Evolutionary conservation across 495 filamentous ascomycete species (phyloP), one percentile per base, ranked within the genome.

Genomic region (Lasiosphaeria miniovina): DNA sequence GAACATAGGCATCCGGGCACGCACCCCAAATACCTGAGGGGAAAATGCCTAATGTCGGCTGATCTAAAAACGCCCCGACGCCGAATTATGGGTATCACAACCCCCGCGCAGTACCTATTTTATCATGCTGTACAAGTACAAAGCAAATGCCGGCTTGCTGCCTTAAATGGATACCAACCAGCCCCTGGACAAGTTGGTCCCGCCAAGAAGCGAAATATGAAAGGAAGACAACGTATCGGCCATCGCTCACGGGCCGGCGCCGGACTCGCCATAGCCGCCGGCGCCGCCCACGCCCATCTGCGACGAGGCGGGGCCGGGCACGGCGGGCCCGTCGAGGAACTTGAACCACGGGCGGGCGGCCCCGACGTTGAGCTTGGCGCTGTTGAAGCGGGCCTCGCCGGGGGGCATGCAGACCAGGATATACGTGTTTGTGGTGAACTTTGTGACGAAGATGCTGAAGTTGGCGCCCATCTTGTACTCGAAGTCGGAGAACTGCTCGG

Each of bases 351-450:
- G 83, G 38, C 90, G 77, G 4, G 92, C 95, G 43, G 94, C 84
- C 68, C 88, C 85, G 62, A 93, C 91, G 67, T 98, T 98, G 65
- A 96, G 73, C 70, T 91, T 83, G 17, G 93, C 92, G 58, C 87
- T 88, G 61, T 96, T 96, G 69, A 93, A 93, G 38, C 90, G 83
- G 6, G 88, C 87, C 66, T 95, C 93, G 11, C 90, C 90, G 0
- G 91, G 91, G 0, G 93, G 92, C 63, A 96, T 84, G 17, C 93
- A 88, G 0, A 93, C 88, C 58, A 96, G 88, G 53, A 98, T 88
- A 67, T 97, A 98, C 9, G 94, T 98, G 68, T 98, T 98, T 41
- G 93, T 91, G 0, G 94, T 98, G 65, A 98, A 88, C 57, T 92
- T 89, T 62, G 88, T 87, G 46, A 96, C 87, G 70, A 97, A 96